Base-by-base conservation (phyloP, 768 basidiomycete genomes). In the Saitozyma podzolica region DNA sequence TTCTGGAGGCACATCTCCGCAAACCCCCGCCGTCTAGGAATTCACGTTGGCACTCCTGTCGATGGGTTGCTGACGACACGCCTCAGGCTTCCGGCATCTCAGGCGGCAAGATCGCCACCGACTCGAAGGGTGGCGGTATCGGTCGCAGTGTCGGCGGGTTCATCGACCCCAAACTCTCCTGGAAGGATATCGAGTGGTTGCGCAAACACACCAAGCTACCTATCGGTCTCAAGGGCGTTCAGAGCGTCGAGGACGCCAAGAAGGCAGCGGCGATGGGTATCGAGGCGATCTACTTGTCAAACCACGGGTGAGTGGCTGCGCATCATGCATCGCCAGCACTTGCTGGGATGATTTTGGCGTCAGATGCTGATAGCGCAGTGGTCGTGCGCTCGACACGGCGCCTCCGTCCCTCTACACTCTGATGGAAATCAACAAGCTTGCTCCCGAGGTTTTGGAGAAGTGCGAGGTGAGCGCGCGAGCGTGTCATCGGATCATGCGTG, bases 271-370 rank as follows among this genome's bases (percentile, higher is more conserved):
- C 93, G 64, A 85, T 88, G 40, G 91, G 92, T 11, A 88, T 90
- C 16, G 88, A 94, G 60, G 94, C 89, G 6, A 91, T 97, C 64
- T 83, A 94, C 59, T 80, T 97, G 9, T 91, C 89, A 0, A 97
- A 97, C 68, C 94, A 97, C 69, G 94, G 94, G 69, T 73, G 40
- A 55, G 68, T 70, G 8, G 20, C 29, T 5, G 29, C 29, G 29
- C 29, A 29, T 5, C 29, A 5, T 16, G 14, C 45, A n/a, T 10
- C 45, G n/a, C n/a, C n/a, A n/a, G n/a, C n/a, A n/a, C n/a, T 47
- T 47, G n/a, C n/a, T n/a, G n/a, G n/a, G n/a, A n/a, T n/a, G n/a
- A n/a, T n/a, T n/a, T n/a, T 4, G 52, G 20, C 4, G 59, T 2
- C 50, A 13, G 2, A 14, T 29, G 53, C 55, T 64, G 54, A 62